These are phyloP conservation scores for Globisporangium irregulare DNA, from an alignment of 352 stramenopile genomes.

Conservation along the genomic window DNA sequence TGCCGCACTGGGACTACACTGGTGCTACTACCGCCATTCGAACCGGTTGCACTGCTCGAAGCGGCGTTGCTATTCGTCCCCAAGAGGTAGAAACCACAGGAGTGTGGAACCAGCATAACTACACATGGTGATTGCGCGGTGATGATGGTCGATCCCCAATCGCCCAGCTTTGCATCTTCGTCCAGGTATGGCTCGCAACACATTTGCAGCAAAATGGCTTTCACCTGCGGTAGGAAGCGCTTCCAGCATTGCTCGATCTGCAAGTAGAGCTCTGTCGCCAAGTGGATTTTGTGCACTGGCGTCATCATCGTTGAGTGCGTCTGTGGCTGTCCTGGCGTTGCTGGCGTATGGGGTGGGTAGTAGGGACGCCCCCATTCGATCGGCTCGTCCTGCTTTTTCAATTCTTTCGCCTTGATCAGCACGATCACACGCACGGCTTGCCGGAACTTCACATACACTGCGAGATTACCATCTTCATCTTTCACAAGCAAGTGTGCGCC, in stretches of 20 bases:
- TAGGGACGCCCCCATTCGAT: constrained; percentile 34
- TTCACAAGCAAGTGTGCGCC: constrained; percentile 47
- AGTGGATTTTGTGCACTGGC: constrained; percentile 41
- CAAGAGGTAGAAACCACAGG: constrained; percentile 58
- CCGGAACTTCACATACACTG: constrained; percentile 59
- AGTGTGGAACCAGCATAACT: constrained; percentile 33
- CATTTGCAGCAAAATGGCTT: constrained; percentile 57
- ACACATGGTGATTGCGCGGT: constrained; percentile 26
- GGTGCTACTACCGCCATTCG: constrained; percentile 5
- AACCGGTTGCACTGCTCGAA: not conserved
- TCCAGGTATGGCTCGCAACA: constrained; percentile 48
- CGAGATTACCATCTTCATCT: constrained; percentile 36
- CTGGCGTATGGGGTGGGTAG: not conserved
- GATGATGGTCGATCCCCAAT: constrained; percentile 31
- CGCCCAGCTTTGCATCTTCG: constrained; percentile 39
- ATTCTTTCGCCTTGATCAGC: constrained; percentile 47
- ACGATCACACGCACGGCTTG: constrained; percentile 37
- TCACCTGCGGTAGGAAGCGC: constrained; percentile 51
- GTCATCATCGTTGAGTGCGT: constrained; percentile 35
- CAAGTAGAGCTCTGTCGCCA: constrained; percentile 29
- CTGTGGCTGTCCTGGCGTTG: constrained; percentile 2
- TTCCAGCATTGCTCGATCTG: constrained; percentile 56
- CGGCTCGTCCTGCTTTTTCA: constrained; percentile 34
- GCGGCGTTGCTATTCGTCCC: constrained; percentile 16
- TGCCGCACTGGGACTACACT: constrained; percentile 33